Conservation (phyloP, 306 rosid species). For the Styphnolobium japonicum region DNA sequence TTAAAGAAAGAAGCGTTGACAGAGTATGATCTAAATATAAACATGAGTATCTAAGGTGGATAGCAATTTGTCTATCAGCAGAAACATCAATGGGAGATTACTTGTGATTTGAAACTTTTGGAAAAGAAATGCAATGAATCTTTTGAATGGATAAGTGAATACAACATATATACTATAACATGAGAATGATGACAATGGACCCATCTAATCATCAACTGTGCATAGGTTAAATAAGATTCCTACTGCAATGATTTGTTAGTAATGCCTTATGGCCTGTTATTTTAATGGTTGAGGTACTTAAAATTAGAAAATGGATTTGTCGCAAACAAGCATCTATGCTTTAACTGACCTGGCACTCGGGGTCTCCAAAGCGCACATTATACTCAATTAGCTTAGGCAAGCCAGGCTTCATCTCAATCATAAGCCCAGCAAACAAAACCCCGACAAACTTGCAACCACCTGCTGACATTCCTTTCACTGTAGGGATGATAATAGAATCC, state of each 20-base stretch:
- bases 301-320: neutral
- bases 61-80: neutral
- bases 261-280: neutral
- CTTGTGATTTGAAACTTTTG: neutral
- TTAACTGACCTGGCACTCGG: conserved; percentile 90
- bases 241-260: neutral
- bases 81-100: neutral
- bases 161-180: neutral
- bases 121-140: neutral
- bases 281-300: neutral
- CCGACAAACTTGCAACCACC: conserved; percentile 95
- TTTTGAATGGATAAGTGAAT: neutral
- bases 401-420: conserved; percentile 95
- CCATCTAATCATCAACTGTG: neutral
- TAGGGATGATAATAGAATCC: conserved; percentile 84
- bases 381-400: conserved; percentile 91
- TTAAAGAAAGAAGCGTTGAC: conserved; percentile 4
- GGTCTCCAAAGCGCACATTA: conserved; percentile 96
- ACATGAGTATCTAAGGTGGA: neutral
- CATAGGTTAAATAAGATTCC: neutral
- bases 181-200: neutral
- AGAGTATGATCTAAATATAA: neutral
- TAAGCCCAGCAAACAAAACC: conserved; percentile 89
- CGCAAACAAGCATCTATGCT: conserved; percentile 7
- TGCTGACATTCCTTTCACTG: conserved; percentile 89